Evolutionary conservation across 176 grass and related monocot genomes (phyloP), one percentile per base, ranked within the genome.

Genomic region (Eragrostis curvula): DNA sequence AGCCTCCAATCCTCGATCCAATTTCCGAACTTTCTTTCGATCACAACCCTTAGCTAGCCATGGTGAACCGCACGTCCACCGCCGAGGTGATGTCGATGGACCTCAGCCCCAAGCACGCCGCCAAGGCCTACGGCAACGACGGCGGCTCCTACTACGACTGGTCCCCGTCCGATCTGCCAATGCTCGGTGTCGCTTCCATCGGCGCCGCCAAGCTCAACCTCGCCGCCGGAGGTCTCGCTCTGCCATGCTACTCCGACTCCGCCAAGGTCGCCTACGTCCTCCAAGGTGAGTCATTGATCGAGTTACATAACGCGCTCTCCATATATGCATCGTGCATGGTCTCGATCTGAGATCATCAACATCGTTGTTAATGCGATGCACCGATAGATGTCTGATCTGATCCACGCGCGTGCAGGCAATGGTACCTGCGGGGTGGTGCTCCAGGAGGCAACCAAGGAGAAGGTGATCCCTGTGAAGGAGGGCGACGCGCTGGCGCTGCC

Each of bases 231-330:
- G 94, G 94, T 8, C 79, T 97, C 12, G 81, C 94, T 9, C 66
- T 92, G 9, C 94, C 94, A 8, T 85, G 55, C 75, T 97, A 97
- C 77, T 93, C 94, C 7, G 94, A 97, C 73, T 97, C 94, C 41
- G 81, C 90, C 48, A 97, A 93, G 67, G 90, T 97, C 21, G 88
- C 90, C 30, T 97, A 97, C 68, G 88, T 93, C 1, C 90, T 97
- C 71, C 79, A 87, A 88, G 87, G 87, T 30, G 56, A 73, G 11
- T 48, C 11, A n/a, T 23, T 7, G 53, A 59, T 25, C n/a, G 9
- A 56, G 13, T 50, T 13, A 50, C 48, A 50, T n/a, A n/a, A 3
- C 5, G n/a, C 14, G 0, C 2, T 66, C 8, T 8, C 55, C 12
- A 28, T 59, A 0, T 27, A 16, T 30, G 13, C 13, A 28, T 63